A percentile compares a stretch with the other conserved stretches of the same genome.
Conservation (phyloP, 1,284 basidiomycete genomes). For the Wallemia hederae region DNA sequence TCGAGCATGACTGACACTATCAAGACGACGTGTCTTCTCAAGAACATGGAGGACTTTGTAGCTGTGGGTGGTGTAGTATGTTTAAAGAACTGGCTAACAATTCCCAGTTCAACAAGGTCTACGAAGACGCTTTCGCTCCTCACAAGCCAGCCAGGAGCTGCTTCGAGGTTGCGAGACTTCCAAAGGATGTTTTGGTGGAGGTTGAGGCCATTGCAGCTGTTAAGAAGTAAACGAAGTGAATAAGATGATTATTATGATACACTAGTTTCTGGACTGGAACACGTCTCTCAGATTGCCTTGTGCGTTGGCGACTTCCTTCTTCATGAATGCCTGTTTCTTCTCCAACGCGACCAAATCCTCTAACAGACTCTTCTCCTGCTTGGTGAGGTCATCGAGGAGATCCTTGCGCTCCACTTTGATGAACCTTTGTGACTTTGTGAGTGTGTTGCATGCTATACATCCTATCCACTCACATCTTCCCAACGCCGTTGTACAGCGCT, state of each 20-base stretch:
- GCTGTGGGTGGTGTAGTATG: background rate
- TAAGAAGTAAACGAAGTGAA: background rate
- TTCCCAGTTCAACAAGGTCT: conserved; percentile 36
- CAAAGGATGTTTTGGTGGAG: conserved; percentile 58
- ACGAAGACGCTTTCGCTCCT: conserved; percentile 31
- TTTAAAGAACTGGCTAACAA: conserved; percentile 25
- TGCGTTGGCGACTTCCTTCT: background rate
- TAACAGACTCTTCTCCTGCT: background rate
- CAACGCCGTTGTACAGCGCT: background rate
- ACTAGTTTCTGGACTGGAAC: background rate
- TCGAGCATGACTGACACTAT: conserved; percentile 44
- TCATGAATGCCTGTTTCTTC: background rate
- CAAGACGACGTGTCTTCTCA: conserved; percentile 31
- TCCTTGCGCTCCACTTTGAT: background rate
- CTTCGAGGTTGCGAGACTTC: conserved; percentile 50
- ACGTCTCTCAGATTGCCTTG: background rate
- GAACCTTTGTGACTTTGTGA: background rate
- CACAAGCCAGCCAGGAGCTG: conserved; percentile 79
- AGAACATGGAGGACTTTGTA: background rate
- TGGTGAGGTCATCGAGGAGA: background rate
- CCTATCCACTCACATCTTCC: background rate
- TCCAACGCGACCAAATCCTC: background rate
- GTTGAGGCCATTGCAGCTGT: conserved; percentile 50
- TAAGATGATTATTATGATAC: too few species aligned
- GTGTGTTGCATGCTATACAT: background rate